Percentiles rank a stretch among this genome's conserved stretches.
Evolutionary conservation across 2,329 filamentous ascomycete genomes (phyloP).

Genomic region (Penicillium brasilianum): DNA sequence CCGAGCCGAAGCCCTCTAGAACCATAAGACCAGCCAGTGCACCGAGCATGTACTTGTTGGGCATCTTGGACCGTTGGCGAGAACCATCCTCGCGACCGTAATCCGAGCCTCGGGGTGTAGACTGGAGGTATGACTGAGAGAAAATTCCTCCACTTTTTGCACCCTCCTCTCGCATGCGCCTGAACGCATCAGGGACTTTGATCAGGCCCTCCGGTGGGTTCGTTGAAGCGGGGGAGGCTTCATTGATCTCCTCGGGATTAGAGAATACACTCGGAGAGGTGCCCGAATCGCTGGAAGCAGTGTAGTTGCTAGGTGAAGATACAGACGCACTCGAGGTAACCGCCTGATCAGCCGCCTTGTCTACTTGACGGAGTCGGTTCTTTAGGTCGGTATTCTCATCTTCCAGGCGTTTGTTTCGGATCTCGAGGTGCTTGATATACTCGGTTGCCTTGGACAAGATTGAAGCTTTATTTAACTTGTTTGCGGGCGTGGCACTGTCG

Average conservation of each 20-base stretch:
- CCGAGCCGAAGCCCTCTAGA: conserved; percentile 76
- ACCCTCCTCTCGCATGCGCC: conserved; percentile 46
- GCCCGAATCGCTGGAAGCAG: conserved; percentile 44
- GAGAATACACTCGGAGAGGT: conserved; percentile 50
- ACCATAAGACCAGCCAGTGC: conserved; percentile 92
- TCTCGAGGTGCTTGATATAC: conserved; percentile 92
- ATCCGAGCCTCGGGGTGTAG: conserved; percentile 28
- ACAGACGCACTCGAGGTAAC: conserved; percentile 44
- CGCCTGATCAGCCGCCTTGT: conserved; percentile 59
- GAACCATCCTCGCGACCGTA: conserved; percentile 50
- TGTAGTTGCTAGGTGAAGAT: conserved; percentile 49
- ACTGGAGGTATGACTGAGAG: conserved; percentile 47
- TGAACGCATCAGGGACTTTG: conserved; percentile 51
- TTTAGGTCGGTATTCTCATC: conserved; percentile 84
- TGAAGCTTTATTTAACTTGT: conserved; percentile 98
- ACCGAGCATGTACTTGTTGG: conserved; percentile 85
- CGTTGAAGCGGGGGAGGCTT: conserved; percentile 37
- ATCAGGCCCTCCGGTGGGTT: conserved; percentile 51
- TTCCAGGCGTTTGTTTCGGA: conserved; percentile 78
- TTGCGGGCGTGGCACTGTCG: conserved; percentile 81
- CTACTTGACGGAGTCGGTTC: conserved; percentile 77
- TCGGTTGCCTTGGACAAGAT: conserved; percentile 95
- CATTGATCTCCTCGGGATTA: conserved; percentile 43
- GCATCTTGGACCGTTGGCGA: conserved; percentile 56
- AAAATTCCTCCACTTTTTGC: conserved; percentile 39